phyloP scores from a whole-genome alignment of 2,329 filamentous ascomycete species.

The Didymella exigua region DNA sequence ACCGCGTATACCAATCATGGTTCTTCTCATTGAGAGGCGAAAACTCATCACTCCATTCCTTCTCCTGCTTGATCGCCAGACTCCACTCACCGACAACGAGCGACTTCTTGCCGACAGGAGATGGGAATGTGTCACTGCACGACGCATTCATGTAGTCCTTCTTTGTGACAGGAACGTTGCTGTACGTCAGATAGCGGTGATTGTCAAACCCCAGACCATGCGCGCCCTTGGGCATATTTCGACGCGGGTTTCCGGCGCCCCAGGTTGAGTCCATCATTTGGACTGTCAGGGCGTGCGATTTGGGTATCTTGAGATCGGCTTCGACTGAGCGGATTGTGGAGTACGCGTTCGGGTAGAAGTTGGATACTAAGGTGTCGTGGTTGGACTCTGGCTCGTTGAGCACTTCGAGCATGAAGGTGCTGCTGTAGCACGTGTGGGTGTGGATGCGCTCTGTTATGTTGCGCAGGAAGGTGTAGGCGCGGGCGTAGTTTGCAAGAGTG shows the following conservation, averaged over 20 bases:
- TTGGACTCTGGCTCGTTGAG: conserved; percentile 56
- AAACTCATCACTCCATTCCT: conserved; percentile 56
- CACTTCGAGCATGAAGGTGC: conserved; percentile 64
- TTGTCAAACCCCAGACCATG: conserved; percentile 60
- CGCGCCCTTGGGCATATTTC: conserved; percentile 51
- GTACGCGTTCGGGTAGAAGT: conserved; percentile 58
- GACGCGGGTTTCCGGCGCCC: conserved; percentile 61
- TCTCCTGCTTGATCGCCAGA: conserved; percentile 58
- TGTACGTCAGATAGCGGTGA: conserved; percentile 61
- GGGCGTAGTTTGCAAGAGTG: conserved; percentile 60
- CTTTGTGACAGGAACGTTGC: conserved; percentile 51
- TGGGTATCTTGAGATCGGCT: conserved; percentile 49
- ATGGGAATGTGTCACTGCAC: conserved; percentile 54
- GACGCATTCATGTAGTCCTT: conserved; percentile 57
- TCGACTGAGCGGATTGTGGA: conserved; percentile 58
- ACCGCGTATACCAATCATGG: conserved; percentile 59
- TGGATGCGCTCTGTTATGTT: conserved; percentile 63
- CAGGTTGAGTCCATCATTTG: conserved; percentile 61
- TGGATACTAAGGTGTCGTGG: conserved; percentile 36
- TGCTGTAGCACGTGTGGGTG: conserved; percentile 54
- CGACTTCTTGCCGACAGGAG: conserved; percentile 46
- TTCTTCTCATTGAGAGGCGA: conserved; percentile 40
- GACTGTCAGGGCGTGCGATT: conserved; percentile 59
- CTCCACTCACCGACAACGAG: conserved; percentile 67
- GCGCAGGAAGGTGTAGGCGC: conserved; percentile 60